Evolutionary conservation across 2,329 filamentous ascomycete genomes (phyloP), one percentile per base, ranked within the genome.

Genomic region (Exophiala aquamarina): DNA sequence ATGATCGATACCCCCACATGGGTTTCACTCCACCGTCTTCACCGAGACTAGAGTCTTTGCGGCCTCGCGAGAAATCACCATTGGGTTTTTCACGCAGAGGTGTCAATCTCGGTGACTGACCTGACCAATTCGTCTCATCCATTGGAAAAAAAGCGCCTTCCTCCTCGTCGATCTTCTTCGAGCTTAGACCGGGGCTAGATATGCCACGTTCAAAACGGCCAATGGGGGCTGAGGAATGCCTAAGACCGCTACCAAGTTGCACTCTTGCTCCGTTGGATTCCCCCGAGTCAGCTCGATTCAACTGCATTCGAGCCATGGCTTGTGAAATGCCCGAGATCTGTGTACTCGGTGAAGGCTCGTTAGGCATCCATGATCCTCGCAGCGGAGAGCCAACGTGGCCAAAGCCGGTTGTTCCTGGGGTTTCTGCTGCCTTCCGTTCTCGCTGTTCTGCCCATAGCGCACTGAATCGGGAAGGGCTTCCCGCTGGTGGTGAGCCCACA

Each of bases 301-400:
- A 67, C 50, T 72, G 67, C 52, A 60, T 56, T 28, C 52, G 47
- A 36, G 46, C 50, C 52, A 60, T 58, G n/a, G 57, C 57, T 43
- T 59, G 57, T 17, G 57, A 58, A 26, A 59, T 59, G 6, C 57
- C 57, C 15, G 57, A 59, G n/a, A 56, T 40, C 29, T 55, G 55
- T 10, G 45, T 41, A 31, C 41, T 44, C 26, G 54, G 47, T 9
- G 50, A 47, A 11, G 49, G 38, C 33, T 52, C 55, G 34, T 44
- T 50, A 13, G 50, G 51, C 50, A 59, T 58, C 56, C 73, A 76
- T 2, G 79, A 81, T 60, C 84, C 82, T 41, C 82, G 80, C 1
- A 86, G 73, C 8, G 83, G 83, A 3, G 83, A 86, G 29, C 83
- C 83, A 35, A 86, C 76, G 59, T 83, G 80, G 35, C 79, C 78